Evolutionary conservation across 164 flowering plant genomes (phyloP).

Genomic region (Piper betle): DNA sequence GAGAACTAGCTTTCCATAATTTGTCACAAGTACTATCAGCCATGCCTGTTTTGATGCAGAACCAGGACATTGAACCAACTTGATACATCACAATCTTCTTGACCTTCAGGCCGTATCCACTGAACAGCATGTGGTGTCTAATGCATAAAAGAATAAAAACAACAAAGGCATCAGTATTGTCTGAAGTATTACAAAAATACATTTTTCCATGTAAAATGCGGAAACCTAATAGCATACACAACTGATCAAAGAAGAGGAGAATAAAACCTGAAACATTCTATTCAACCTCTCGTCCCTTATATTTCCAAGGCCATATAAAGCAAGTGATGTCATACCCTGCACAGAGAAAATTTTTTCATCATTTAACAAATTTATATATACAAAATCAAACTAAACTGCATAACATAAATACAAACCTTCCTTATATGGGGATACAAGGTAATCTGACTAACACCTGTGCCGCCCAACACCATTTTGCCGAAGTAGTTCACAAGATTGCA

Average conservation of each 20-base stretch:
- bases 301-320: conserved; percentile 95
- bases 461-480: conserved; percentile 96
- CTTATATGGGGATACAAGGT: conserved; percentile 70
- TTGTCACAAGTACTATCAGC: too few relatives aligned
- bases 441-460: conserved; percentile 99
- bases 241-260: conserved; percentile 3
- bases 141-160: conserved; percentile 4
- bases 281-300: conserved; percentile 96
- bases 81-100: conserved; percentile 67
- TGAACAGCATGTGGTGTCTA: conserved; percentile 99
- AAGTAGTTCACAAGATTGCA: conserved; percentile 98
- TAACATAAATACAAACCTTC: conserved; percentile 40
- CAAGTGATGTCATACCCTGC: conserved; percentile 91
- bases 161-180: too few relatives aligned
- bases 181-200: not conserved
- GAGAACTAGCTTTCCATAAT: too few relatives aligned
- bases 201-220: not conserved
- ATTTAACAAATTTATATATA: too few relatives aligned
- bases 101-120: conserved; percentile 96
- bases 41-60: conserved; percentile 92
- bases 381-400: too few relatives aligned
- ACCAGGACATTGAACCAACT: conserved; percentile 97
- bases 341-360: not conserved
- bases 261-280: conserved; percentile 91
- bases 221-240: not conserved